Conservation (phyloP, 257 asterid species). For the Nicotiana otophora region DNA sequence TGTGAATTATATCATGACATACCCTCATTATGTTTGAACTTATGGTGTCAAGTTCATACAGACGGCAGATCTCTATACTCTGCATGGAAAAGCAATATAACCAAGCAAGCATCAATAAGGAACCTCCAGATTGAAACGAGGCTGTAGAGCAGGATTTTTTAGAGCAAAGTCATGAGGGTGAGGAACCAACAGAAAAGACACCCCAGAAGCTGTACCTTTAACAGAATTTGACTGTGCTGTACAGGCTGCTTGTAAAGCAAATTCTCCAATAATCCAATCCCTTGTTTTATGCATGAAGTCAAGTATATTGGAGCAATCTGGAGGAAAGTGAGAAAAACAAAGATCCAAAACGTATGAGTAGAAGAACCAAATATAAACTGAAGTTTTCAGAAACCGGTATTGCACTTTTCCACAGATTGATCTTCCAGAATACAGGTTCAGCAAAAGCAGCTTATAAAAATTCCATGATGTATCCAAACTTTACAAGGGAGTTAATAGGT, state of each 20-base stretch:
- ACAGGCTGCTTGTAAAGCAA: slow-evolving; percentile 75
- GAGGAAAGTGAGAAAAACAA: slow-evolving; percentile 6
- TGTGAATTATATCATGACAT: slow-evolving; percentile 20
- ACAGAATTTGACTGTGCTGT: slow-evolving; percentile 68
- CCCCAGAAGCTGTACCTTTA: slow-evolving; percentile 44
- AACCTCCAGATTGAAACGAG: not conserved
- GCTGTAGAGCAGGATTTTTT: not conserved
- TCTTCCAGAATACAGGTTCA: not conserved
- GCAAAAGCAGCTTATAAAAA: not conserved
- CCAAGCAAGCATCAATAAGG: not conserved
- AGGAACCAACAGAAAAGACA: not conserved
- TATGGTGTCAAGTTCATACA: slow-evolving; percentile 65
- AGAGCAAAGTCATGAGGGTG: not conserved
- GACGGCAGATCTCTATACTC: slow-evolving; percentile 93
- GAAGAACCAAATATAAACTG: slow-evolving; percentile 5
- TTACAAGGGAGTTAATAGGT: not conserved
- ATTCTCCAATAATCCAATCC: slow-evolving; percentile 73
- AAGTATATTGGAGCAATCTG: slow-evolving; percentile 90
- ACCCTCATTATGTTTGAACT: slow-evolving; percentile 80
- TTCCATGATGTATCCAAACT: not conserved
- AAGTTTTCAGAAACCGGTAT: not conserved
- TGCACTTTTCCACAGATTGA: not conserved
- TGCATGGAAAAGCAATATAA: slow-evolving; percentile 30
- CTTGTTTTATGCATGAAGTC: slow-evolving; percentile 77
- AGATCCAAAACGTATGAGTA: slow-evolving; percentile 2